These are phyloP conservation scores for Ceratobasidium sp. DNA, from an alignment of 1,284 basidiomycete genomes.

Conservation along the genomic window DNA sequence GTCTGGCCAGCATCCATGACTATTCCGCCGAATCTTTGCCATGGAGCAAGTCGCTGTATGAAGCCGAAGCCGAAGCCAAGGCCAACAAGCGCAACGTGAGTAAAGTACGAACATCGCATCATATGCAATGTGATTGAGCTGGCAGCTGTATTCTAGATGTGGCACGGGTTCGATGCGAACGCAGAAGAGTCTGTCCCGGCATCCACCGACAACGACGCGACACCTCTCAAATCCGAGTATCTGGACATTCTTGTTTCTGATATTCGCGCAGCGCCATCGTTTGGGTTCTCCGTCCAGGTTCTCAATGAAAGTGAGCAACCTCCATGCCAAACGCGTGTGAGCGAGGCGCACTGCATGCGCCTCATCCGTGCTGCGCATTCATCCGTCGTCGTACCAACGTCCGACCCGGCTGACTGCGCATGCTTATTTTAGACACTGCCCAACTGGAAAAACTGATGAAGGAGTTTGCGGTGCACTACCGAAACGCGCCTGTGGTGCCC, in stretches of 20 bases:
- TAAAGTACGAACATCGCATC: conserved; percentile 40
- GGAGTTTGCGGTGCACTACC: conserved; percentile 90
- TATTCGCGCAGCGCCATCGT: conserved; percentile 79
- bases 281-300: conserved; percentile 93
- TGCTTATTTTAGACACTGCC: conserved; percentile 75
- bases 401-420: neutral
- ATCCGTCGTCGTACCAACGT: conserved; percentile 10
- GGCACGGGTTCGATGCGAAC: conserved; percentile 80
- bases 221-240: conserved; percentile 83
- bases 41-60: conserved; percentile 83
- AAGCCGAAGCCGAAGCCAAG: conserved; percentile 90
- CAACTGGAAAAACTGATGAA: conserved; percentile 93
- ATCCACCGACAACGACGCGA: conserved; percentile 60
- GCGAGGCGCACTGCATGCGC: neutral
- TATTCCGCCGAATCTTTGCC: conserved; percentile 88
- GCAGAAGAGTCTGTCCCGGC: conserved; percentile 62
- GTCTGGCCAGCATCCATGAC: conserved; percentile 83
- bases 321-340: neutral
- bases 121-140: conserved; percentile 42
- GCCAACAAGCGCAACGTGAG: conserved; percentile 80
- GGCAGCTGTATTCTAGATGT: conserved; percentile 69
- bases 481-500: conserved; percentile 69
- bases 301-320: conserved; percentile 79
- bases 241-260: conserved; percentile 94
- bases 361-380: conserved; percentile 11